Evolutionary conservation across 179 eudicot species (phyloP).

Genomic region (Amaranthus tricolor): DNA sequence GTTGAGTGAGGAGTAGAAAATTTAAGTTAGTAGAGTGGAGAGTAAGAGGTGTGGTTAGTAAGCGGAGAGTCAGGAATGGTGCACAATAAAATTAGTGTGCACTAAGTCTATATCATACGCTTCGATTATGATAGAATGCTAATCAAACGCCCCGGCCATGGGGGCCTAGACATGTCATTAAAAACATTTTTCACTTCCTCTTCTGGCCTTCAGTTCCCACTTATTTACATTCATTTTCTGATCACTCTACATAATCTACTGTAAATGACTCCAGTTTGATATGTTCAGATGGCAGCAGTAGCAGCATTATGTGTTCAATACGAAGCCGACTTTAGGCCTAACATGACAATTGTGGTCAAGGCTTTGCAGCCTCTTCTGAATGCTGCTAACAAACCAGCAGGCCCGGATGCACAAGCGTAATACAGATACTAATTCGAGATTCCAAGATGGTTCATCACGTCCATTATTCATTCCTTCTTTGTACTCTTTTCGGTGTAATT

Average conservation of each 20-base stretch:
- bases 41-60: no score
- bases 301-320: slow-evolving; percentile 97
- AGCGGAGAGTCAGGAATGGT: no score
- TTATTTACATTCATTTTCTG: not conserved
- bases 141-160: no score
- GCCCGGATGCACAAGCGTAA: slow-evolving; percentile 51
- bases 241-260: not conserved
- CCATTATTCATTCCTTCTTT: slow-evolving; percentile 6
- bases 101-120: no score
- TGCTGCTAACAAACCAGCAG: slow-evolving; percentile 59
- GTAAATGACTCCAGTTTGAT: not conserved
- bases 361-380: slow-evolving; percentile 89
- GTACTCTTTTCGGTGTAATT: slow-evolving; percentile 18
- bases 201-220: not conserved
- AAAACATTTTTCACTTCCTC: no score
- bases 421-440: not conserved
- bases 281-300: slow-evolving; percentile 89
- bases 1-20: no score
- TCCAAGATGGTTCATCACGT: not conserved
- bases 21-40: no score
- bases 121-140: no score
- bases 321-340: slow-evolving; percentile 96
- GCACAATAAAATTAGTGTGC: no score
- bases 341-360: slow-evolving; percentile 96
- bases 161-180: no score